phyloP scores from a whole-genome alignment of 768 basidiomycete genomes.

The Collybia mongolica region DNA sequence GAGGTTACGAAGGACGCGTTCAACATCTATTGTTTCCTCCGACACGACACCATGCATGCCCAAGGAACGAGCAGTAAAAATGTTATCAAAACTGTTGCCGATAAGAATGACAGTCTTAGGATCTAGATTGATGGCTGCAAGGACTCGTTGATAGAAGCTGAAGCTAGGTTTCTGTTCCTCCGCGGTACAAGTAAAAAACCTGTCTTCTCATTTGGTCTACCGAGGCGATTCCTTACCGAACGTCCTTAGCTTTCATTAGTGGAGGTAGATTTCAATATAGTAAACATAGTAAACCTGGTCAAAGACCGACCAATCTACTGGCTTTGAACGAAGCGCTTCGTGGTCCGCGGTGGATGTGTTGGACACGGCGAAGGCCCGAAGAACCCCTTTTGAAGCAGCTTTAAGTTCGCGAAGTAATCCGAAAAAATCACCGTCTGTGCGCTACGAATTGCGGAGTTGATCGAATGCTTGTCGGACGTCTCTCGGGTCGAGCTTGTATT shows the following conservation, averaged over 20 bases:
- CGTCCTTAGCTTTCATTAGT: too few relatives aligned
- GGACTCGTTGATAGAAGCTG: conserved; percentile 49
- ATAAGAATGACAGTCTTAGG: conserved; percentile 51
- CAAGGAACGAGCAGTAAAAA: conserved; percentile 54
- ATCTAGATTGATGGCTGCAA: conserved; percentile 42
- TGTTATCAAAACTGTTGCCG: conserved; percentile 60
- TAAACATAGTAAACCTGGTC: too few relatives aligned
- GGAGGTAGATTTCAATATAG: too few relatives aligned
- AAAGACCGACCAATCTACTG: conserved; percentile 48
- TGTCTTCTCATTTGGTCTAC: too few relatives aligned
- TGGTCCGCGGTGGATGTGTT: conserved; percentile 58
- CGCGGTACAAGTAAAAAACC: conserved; percentile 47
- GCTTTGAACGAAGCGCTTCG: conserved; percentile 39
- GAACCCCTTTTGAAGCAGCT: conserved; percentile 25
- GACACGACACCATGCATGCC: conserved; percentile 57
- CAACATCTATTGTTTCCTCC: conserved; percentile 37
- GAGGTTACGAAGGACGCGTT: conserved; percentile 44
- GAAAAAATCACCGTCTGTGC: conserved; percentile 41
- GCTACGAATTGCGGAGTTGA: conserved; percentile 46
- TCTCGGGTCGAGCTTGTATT: conserved; percentile 33
- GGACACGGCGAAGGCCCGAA: conserved; percentile 54
- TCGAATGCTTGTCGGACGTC: conserved; percentile 45
- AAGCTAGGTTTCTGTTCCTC: conserved; percentile 58
- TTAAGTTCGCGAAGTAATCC: conserved; percentile 46
- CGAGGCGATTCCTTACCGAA: too few relatives aligned